A percentile compares a stretch with the other conserved stretches of the same genome.
phyloP scores from a whole-genome alignment of 331 rosid genomes.

The Quercus lobata region DNA sequence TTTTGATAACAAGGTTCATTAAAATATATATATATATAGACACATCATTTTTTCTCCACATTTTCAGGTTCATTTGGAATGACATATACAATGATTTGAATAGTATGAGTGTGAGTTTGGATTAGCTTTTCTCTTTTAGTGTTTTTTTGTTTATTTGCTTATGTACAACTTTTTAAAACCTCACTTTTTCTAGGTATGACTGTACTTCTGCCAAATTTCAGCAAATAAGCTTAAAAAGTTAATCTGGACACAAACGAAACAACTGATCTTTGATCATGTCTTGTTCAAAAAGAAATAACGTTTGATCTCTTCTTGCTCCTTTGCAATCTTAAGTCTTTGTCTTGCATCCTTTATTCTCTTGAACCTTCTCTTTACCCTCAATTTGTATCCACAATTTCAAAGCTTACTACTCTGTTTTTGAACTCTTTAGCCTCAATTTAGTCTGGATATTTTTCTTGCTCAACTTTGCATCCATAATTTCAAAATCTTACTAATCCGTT shows the following conservation, averaged over 20 bases:
- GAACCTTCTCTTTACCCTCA: background rate
- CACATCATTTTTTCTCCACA: background rate
- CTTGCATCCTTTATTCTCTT: background rate
- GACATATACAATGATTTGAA: background rate
- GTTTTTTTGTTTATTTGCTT: too few relatives aligned
- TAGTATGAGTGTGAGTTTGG: background rate
- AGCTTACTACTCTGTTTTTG: background rate
- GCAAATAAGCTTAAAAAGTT: too few relatives aligned
- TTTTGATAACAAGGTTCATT: background rate
- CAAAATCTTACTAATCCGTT: background rate
- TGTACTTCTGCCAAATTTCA: too few relatives aligned
- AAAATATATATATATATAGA: background rate
- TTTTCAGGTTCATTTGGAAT: background rate
- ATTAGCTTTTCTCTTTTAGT: too few relatives aligned
- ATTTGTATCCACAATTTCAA: background rate
- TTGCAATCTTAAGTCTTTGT: background rate
- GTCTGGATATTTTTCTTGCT: background rate
- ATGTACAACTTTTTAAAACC: too few relatives aligned
- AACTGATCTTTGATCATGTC: background rate
- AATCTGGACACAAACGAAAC: too few relatives aligned
- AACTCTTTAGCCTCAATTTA: background rate
- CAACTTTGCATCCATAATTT: background rate
- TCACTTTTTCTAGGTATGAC: too few relatives aligned
- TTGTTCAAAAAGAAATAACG: background rate
- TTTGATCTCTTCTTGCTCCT: background rate